Percentiles rank a stretch among this genome's conserved stretches.
phyloP scores from a whole-genome alignment of 2,329 filamentous ascomycete genomes.

The Fusarium pseudograminearum region DNA sequence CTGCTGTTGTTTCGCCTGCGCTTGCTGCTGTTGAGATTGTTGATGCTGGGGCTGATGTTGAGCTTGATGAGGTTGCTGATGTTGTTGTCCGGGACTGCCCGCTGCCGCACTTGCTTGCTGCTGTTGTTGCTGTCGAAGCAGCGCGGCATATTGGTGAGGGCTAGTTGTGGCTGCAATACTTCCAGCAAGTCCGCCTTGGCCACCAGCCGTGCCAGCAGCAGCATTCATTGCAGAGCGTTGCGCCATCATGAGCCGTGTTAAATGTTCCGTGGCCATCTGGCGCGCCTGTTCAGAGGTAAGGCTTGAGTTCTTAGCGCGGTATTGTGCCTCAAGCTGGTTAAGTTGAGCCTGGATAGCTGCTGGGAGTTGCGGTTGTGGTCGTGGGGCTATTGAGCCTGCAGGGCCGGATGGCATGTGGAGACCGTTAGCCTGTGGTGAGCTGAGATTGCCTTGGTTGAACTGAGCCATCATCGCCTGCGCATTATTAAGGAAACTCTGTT shows the following conservation, averaged over 20 bases:
- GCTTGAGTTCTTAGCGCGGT: constrained; percentile 64
- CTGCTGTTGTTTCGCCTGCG: constrained; percentile 36
- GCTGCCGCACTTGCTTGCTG: constrained; percentile 54
- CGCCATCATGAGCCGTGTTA: constrained; percentile 61
- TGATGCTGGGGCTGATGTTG: constrained; percentile 38
- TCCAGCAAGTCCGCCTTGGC: constrained; percentile 62
- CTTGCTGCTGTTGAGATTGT: constrained; percentile 29
- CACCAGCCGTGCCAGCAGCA: constrained; percentile 61
- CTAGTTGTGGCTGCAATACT: constrained; percentile 62
- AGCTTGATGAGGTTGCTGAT: constrained; percentile 46
- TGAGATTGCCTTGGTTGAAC: constrained; percentile 57
- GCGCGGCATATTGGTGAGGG: constrained; percentile 70
- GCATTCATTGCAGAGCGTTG: constrained; percentile 67
- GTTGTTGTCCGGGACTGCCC: constrained; percentile 47
- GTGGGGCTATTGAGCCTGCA: constrained; percentile 59
- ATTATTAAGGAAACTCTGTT: constrained; percentile 66
- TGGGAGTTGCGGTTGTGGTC: constrained; percentile 59
- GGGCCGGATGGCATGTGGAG: constrained; percentile 62
- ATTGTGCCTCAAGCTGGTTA: constrained; percentile 64
- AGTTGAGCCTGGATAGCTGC: constrained; percentile 63
- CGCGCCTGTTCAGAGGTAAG: constrained; percentile 63
- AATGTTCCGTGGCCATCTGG: constrained; percentile 64
- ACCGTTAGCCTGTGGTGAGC: constrained; percentile 59
- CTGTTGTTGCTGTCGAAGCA: constrained; percentile 69
- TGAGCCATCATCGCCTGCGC: constrained; percentile 66